Conservation (phyloP, 495 filamentous ascomycete species). For the Daldinia vernicosa region DNA sequence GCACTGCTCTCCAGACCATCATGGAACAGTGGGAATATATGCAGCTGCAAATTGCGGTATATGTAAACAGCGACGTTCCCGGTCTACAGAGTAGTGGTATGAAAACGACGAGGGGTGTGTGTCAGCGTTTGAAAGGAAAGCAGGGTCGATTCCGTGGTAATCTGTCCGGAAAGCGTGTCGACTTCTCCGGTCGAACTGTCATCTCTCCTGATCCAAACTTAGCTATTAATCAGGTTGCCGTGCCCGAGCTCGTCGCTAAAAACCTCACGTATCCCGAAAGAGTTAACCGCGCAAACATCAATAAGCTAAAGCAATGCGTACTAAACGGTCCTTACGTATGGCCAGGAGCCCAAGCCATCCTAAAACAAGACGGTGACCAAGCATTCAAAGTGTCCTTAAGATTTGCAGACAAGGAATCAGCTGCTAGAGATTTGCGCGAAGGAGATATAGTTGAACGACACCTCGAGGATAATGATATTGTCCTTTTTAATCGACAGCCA, state of each 20-base stretch:
- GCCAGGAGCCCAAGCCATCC: slow-evolving; percentile 86
- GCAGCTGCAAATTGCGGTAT: slow-evolving; percentile 92
- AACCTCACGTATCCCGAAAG: slow-evolving; percentile 95
- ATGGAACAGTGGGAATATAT: slow-evolving; percentile 99
- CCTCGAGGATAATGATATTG: slow-evolving; percentile 94
- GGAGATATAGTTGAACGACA: slow-evolving; percentile 95
- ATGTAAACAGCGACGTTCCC: slow-evolving; percentile 97
- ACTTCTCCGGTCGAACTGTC: slow-evolving; percentile 96
- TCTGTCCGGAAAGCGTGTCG: slow-evolving; percentile 95
- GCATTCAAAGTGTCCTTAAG: slow-evolving; percentile 75
- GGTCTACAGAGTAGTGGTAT: slow-evolving; percentile 78
- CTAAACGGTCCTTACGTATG: slow-evolving; percentile 76
- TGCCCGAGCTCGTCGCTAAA: slow-evolving; percentile 87
- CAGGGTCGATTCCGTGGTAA: slow-evolving; percentile 98
- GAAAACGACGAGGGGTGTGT: slow-evolving; percentile 89
- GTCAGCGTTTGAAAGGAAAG: slow-evolving; percentile 94
- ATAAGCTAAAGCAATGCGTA: slow-evolving; percentile 78
- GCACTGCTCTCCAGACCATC: slow-evolving; percentile 82
- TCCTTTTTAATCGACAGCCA: slow-evolving; percentile 97
- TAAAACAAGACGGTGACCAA: slow-evolving; percentile 62
- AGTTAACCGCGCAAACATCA: slow-evolving; percentile 81
- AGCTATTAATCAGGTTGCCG: slow-evolving; percentile 90
- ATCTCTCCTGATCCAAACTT: slow-evolving; percentile 97
- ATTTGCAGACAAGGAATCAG: slow-evolving; percentile 71
- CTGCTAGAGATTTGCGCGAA: slow-evolving; percentile 75